Base-by-base conservation (phyloP, 345 rosid species). In the Garcia nutans region DNA sequence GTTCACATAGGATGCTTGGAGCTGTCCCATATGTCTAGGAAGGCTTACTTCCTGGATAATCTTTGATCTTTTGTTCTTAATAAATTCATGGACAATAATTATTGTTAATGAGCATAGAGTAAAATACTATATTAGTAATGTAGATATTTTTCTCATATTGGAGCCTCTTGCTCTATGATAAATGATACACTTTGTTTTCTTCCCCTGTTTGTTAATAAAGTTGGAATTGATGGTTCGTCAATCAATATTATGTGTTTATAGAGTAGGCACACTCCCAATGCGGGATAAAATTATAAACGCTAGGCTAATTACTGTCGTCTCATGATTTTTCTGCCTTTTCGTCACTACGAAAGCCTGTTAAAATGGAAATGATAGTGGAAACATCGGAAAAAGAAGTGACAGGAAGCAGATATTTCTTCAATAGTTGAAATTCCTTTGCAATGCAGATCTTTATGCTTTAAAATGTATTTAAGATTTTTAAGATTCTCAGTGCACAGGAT, bases 351-450 rank as follows among this genome's bases (percentile, higher is more conserved):
- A 24, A 47, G 59, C 41, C 22, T 23, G 41, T 26, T n/a, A 24
- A 50, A 68, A 47, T 22, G 7, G 60, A 74, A 24, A 15, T 50
- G 15, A 24, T 37, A 61, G 63, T 65, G 50, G 37, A 24, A 75
- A 75, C 42, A 11, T 47, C 60, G 10, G 61, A 47, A 50, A 61
- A 31, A 20, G 24, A 71, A 28, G 69, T 61, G 44, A 20, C 9
- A 20, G 69, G 44, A 10, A 31, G 61, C 47, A 16, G 61, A 70
- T 70, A 70, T 55, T 73, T 62, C 28, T 50, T 73, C 61, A 24
- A 41, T 41, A 9, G 24, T 23, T 13, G 22, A 22, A 52, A 37
- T 31, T 20, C 6, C 24, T 22, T 63, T 11, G 5, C 37, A 31
- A 8, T 74, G 49, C 62, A 63, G 5, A 23, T 33, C 20, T 24